Evolutionary conservation across 208 protist species (phyloP), one percentile per base, ranked within the genome.

Genomic region (Acanthamoeba healyi): DNA sequence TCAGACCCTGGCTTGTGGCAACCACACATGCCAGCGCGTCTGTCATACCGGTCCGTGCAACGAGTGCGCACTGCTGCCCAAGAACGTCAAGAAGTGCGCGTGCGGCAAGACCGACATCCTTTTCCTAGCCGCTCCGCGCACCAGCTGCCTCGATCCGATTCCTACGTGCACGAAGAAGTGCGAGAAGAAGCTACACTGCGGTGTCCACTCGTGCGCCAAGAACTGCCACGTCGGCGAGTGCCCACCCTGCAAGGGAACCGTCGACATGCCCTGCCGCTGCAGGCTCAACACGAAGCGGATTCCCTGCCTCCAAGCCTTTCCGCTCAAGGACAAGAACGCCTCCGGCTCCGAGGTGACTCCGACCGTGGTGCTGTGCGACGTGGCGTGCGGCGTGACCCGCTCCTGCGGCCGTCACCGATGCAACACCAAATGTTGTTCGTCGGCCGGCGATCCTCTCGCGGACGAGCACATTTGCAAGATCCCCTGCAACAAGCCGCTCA

Each of bases 11-110:
- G 56, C 54, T 42, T 97, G 96, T 56, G 94, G 94, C 19, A 95
- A 96, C 40, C 96, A 97, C 70, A 51, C 56, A 17, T 97, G 96
- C 46, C 32, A 42, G 24, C 36, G 81, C 46, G 44, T 51, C 3
- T 97, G 96, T 70, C 96, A 97, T 54, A 44, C 89, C 36, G 96
- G 96, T 5, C 94, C 96, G 26, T 97, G 96, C 54, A 32, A 42
- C 38, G 87, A 79, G 24, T 97, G 96, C 70, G 14, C 72, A 15
- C 56, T 96, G 26, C 58, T 94, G 6, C 95, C 95, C 24, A 22
- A 32, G 42, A 26, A 42, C 32, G 36, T 97, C 19, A 58, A 32
- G 15, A 38, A 14, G 29, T 97, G 96, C 77, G n/a, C 36, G 12
- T 97, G 96, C 36, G 56, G 54, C 10, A 95, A 96, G 61, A 42